Evolutionary conservation across 2,329 filamentous ascomycete genomes (phyloP), one percentile per base, ranked within the genome.

Genomic region (Fusarium longipes): DNA sequence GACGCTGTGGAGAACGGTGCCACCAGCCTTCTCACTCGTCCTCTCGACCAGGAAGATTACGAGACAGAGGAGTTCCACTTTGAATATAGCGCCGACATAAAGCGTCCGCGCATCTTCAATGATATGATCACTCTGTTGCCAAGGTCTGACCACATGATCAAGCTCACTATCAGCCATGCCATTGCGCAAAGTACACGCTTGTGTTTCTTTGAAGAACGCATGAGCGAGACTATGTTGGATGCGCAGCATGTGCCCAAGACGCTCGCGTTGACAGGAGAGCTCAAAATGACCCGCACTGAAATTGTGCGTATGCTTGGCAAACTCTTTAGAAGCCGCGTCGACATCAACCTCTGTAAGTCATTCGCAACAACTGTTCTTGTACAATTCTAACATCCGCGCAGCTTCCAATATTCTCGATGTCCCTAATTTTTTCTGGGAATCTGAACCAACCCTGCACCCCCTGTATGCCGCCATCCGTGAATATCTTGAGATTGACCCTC

Each of bases 41-140:
- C 94, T 1, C 83, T 97, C 22, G 88, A 92, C 56, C 93, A 97
- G 78, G 90, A 91, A 68, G 94, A 98, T 75, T 97, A 96, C 71
- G 96, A 99, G 81, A 99, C 92, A 1, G 96, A 99, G 76, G 95
- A 98, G 76, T 97, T 99, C 74, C 95, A 99, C 76, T 99, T 99
- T 76, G 94, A 98, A 78, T 99, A 99, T 82, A 97, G 93, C 73
- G 86, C 89, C 1, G 86, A 93, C 58, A 93, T 96, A 32, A 91
- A 93, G 65, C 88, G 94, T 48, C 96, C 96, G 6, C 88, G 96
- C 57, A 92, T 99, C 29, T 99, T 96, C 82, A 98, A 99, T 80
- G 96, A 99, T 78, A 99, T 99, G 96, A 98, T 99, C 73, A 99
- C 96, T 1, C 82, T 99, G 42, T 86, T 96, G 65, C 96, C 93